Percentiles rank a stretch among this genome's conserved stretches.
Conservation (phyloP, 2,329 filamentous ascomycete species). For the Colletotrichum shisoi region DNA sequence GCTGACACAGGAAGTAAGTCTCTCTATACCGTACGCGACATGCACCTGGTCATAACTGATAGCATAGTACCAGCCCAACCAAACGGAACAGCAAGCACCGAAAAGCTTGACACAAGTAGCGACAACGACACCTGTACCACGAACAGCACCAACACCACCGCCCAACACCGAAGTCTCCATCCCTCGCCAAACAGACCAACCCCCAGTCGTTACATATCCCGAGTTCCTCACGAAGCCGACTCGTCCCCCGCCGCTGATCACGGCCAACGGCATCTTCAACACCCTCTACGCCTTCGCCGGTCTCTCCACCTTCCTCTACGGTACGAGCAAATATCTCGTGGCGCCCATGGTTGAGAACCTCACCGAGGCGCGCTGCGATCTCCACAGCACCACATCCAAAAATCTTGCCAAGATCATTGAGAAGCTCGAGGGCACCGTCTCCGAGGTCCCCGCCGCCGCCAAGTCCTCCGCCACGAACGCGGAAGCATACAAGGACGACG, state of each 20-base stretch:
- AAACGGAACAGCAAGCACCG: conserved; percentile 4
- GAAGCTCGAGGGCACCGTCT: conserved; percentile 66
- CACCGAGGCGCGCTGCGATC: conserved; percentile 61
- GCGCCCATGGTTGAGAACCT: conserved; percentile 66
- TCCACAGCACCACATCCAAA: conserved; percentile 57
- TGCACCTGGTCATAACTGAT: conserved; percentile 9
- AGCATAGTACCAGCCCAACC: background rate
- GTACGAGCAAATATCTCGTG: conserved; percentile 73
- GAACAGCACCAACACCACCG: conserved; percentile 24
- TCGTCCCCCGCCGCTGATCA: conserved; percentile 68
- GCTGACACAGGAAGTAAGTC: conserved; percentile 16
- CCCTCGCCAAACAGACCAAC: conserved; percentile 51
- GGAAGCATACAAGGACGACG: conserved; percentile 40
- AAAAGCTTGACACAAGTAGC: conserved; percentile 15
- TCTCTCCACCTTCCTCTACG: conserved; percentile 72
- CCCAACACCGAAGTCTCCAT: conserved; percentile 28
- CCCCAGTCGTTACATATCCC: conserved; percentile 73
- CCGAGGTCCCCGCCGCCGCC: conserved; percentile 61
- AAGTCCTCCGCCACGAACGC: conserved; percentile 40
- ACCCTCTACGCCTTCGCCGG: conserved; percentile 66
- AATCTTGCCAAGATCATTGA: conserved; percentile 58
- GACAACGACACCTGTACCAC: conserved; percentile 11
- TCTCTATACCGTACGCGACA: background rate
- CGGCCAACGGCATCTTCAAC: conserved; percentile 64
- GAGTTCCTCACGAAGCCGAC: conserved; percentile 69